A percentile compares a stretch with the other conserved stretches of the same genome.
Evolutionary conservation across 1,284 basidiomycete genomes (phyloP).

Genomic region (Ganoderma leucocontextum): DNA sequence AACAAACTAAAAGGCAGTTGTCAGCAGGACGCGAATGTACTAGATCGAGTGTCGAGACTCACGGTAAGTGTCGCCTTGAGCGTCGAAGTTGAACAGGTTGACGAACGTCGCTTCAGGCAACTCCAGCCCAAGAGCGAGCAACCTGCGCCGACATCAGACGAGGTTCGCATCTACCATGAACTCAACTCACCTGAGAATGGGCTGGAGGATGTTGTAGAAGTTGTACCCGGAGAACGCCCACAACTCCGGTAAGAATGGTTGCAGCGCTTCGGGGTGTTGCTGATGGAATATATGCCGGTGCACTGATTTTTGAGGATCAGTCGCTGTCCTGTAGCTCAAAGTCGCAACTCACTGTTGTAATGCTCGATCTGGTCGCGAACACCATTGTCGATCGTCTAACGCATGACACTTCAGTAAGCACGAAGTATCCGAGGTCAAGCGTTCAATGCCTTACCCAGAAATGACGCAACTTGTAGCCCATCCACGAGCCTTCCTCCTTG

Average conservation of each 20-base stretch:
- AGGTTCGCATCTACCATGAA: constrained; percentile 17
- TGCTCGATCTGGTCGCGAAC: constrained; percentile 63
- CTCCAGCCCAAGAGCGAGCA: constrained; percentile 49
- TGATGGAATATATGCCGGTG: constrained; percentile 54
- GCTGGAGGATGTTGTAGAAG: constrained; percentile 58
- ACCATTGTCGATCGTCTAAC: constrained; percentile 41
- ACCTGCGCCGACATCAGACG: constrained; percentile 39
- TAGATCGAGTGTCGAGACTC: not conserved
- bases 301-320: constrained; percentile 45
- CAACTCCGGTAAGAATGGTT: constrained; percentile 67
- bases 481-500: constrained; percentile 54
- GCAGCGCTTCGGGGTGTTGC: constrained; percentile 56
- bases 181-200: constrained; percentile 53
- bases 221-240: constrained; percentile 58
- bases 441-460: constrained; percentile 47
- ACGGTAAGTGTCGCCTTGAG: constrained; percentile 41
- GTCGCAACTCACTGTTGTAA: constrained; percentile 56
- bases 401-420: not conserved
- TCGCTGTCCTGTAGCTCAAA: constrained; percentile 32
- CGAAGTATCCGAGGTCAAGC: no score
- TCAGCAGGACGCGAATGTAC: not conserved
- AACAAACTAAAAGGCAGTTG: constrained; percentile 33
- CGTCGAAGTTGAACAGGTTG: constrained; percentile 40
- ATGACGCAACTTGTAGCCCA: constrained; percentile 59
- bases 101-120: constrained; percentile 45